phyloP scores from a whole-genome alignment of 768 basidiomycete genomes.

The Rhodotorula babjevae region DNA sequence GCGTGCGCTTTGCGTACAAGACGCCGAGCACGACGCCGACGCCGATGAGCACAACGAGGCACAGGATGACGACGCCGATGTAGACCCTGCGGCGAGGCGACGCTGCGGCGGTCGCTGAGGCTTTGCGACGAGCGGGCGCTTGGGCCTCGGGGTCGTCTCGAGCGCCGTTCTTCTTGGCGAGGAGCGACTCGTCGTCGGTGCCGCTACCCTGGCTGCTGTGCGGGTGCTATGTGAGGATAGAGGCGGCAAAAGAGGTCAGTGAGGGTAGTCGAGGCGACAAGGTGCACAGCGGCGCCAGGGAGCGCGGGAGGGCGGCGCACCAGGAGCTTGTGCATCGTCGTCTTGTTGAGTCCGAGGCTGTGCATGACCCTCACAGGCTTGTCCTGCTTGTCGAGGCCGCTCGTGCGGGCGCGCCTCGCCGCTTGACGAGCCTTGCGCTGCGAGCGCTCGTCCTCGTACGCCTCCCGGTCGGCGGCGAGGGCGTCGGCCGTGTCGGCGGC shows the following conservation, averaged over 20 bases:
- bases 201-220: not conserved
- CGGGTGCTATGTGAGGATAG: too few relatives aligned
- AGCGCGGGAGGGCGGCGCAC: not conserved
- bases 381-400: not conserved
- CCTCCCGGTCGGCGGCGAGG: too few relatives aligned
- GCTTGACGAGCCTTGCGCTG: not conserved
- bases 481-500: too few relatives aligned
- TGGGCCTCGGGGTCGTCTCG: not conserved
- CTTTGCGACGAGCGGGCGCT: too few relatives aligned
- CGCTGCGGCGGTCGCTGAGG: not conserved
- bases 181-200: not conserved
- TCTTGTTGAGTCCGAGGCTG: not conserved
- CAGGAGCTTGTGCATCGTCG: not conserved
- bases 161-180: not conserved
- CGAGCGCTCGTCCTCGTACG: not conserved
- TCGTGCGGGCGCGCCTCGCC: too few relatives aligned
- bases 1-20: not conserved
- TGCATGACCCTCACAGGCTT: not conserved
- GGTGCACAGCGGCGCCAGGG: rapidly evolving
- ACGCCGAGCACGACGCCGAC: constrained; percentile 1
- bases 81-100: not conserved
- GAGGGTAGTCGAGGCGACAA: not conserved
- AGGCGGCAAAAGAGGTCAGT: not conserved
- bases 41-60: constrained; percentile 9
- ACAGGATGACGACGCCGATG: not conserved